Percentiles rank a stretch among this genome's conserved stretches.
Conservation (phyloP, 73 alveolate genomes). For the Blepharisma japonicum region DNA sequence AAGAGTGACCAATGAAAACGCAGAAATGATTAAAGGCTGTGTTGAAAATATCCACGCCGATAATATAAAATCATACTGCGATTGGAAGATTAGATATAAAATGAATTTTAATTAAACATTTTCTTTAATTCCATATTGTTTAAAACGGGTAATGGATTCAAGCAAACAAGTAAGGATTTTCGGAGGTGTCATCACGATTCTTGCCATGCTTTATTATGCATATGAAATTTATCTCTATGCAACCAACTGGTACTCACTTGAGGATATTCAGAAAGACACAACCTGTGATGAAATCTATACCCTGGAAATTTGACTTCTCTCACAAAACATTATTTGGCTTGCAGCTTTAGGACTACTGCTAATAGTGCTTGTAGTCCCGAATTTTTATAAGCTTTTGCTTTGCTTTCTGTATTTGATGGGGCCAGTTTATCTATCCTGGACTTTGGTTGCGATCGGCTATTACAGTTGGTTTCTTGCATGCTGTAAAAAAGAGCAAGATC, state of each 20-base stretch:
- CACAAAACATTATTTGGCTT: constrained; percentile 8
- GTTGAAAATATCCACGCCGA: constrained; percentile 70
- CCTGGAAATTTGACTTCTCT: background rate
- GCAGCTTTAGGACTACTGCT: background rate
- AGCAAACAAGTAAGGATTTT: background rate
- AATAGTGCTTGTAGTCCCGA: background rate
- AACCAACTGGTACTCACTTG: background rate
- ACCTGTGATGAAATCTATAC: background rate
- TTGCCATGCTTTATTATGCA: background rate
- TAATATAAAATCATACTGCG: constrained; percentile 59
- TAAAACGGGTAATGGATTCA: background rate
- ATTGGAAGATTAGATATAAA: constrained; percentile 42
- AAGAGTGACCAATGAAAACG: constrained; percentile 36
- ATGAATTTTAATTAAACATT: constrained; percentile 8
- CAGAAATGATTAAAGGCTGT: constrained; percentile 35
- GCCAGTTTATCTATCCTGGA: background rate
- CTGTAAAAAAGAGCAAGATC: constrained; percentile 1
- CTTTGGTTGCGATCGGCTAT: constrained; percentile 11
- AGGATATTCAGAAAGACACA: constrained; percentile 10
- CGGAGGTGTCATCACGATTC: background rate
- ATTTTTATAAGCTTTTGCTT: background rate
- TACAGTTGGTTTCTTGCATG: constrained; percentile 9
- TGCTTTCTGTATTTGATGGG: constrained; percentile 6
- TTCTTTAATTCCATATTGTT: too few species aligned
- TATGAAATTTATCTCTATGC: background rate